Conservation (phyloP, 1,284 basidiomycete species). For the Prillingera fragicola region DNA sequence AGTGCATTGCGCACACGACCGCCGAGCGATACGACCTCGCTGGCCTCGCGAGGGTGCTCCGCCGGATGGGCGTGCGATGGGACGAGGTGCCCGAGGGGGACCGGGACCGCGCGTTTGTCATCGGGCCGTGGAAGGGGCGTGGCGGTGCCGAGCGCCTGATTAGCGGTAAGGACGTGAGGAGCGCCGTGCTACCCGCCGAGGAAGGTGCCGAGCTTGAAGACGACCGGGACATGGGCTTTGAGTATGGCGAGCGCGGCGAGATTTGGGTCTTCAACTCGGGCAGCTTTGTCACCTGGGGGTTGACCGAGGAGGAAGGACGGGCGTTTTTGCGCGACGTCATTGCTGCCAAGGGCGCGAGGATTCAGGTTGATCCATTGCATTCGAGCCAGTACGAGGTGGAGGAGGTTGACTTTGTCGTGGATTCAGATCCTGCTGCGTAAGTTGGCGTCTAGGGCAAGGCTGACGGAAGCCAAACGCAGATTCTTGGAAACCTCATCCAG, state of each 20-base stretch:
- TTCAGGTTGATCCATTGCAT: conserved; percentile 58
- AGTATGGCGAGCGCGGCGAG: conserved; percentile 65
- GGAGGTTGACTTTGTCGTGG: conserved; percentile 82
- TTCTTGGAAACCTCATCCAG: conserved; percentile 83
- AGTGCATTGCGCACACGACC: conserved; percentile 48
- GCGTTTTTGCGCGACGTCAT: conserved; percentile 64
- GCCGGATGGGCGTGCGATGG: conserved; percentile 37
- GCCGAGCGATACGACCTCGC: conserved; percentile 45
- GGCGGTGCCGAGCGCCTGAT: conserved; percentile 40
- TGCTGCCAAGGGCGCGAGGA: conserved; percentile 50
- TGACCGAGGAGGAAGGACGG: conserved; percentile 69
- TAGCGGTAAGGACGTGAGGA: conserved; percentile 31
- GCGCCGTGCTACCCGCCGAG: background rate
- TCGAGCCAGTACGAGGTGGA: conserved; percentile 68
- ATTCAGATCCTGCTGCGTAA: conserved; percentile 76
- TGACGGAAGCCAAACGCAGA: conserved; percentile 58
- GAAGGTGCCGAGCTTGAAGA: conserved; percentile 49
- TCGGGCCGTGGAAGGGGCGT: conserved; percentile 45
- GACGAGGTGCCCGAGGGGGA: conserved; percentile 47
- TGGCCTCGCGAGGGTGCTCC: conserved; percentile 31
- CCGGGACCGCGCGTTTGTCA: conserved; percentile 42
- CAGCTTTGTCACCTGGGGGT: conserved; percentile 80
- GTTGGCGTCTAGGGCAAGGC: conserved; percentile 31
- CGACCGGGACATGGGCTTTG: conserved; percentile 35
- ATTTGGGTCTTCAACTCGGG: conserved; percentile 80